Base-by-base conservation (phyloP, 1,284 basidiomycete species). In the Cryptococcus neoformans region DNA sequence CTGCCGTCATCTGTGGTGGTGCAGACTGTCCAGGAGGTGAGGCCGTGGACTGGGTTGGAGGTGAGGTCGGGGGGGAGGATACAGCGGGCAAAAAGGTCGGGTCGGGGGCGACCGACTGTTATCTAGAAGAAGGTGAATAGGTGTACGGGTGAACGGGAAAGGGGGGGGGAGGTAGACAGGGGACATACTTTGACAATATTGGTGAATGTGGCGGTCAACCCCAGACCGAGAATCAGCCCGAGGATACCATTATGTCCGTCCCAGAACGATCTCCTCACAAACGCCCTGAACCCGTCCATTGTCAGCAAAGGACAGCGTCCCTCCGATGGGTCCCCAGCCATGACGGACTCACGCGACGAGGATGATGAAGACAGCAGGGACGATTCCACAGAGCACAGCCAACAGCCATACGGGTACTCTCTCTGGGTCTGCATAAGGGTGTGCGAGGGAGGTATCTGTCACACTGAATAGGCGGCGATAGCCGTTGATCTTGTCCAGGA, bases 41-140 rank as follows among this genome's bases (percentile, higher is more conserved):
- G 80, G 0, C 89, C 88, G 63, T 85, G 92, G 1, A 79, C 65
- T 0, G 89, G 87, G 41, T 78, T 77, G 63, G 92, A 85, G 0
- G 75, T 78, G 1, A 86, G 80, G 2, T 84, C 86, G 0, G 80
- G 51, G n/a, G 77, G 76, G 1, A 92, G 92, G 55, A 88, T 84
- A 75, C 94, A 98, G 14, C 95, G 85, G 56, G 84, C 84, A 65
- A 95, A 83, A 4, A 94, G 67, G 75, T 94, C 92, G 84, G 73
- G 90, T 47, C 95, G 84, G 1, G 95, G 92, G 28, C 95, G 84
- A 34, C 95, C 94, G n/a, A 92, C 92, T 0, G 78, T 78, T 21
- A 81, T 75, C 72, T 72, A 57, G 9, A 8, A 5, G 39, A 36
- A 14, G 39, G 17, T n/a, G 34, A 7, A 36, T 28, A 42, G 6